These are phyloP conservation scores for Barnettozyma sucrosica DNA, from an alignment of 805 yeast species.

Conservation along the genomic window DNA sequence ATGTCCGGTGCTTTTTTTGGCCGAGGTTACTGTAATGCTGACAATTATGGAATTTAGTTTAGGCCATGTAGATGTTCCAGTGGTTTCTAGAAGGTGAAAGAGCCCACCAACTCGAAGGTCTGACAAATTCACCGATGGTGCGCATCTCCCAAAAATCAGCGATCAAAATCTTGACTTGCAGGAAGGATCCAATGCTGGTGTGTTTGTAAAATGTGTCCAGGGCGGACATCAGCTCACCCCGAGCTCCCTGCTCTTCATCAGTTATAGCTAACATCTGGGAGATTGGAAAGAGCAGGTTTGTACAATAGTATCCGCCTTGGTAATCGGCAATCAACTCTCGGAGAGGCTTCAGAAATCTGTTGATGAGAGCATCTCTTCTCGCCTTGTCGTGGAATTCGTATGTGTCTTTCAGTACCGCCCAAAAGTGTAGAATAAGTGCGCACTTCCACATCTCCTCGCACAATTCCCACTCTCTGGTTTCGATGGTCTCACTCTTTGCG, in stretches of 20 bases:
- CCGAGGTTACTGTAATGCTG: too few relatives aligned
- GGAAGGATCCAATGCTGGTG: constrained; percentile 8
- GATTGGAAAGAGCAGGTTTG: constrained; percentile 7
- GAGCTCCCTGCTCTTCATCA: neutral
- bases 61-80: constrained; percentile 8
- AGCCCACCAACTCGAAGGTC: constrained; percentile 5
- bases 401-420: neutral
- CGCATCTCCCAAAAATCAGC: constrained; percentile 2
- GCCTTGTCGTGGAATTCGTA: neutral
- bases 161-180: neutral
- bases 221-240: neutral
- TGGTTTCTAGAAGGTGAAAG: neutral
- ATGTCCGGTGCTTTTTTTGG: too few relatives aligned
- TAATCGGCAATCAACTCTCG: neutral
- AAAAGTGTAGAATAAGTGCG: constrained; percentile 2
- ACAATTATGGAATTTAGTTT: neutral
- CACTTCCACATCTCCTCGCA: constrained; percentile 6
- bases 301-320: constrained; percentile 5
- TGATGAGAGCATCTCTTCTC: neutral
- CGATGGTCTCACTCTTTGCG: neutral
- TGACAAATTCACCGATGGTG: neutral
- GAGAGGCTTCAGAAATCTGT: neutral
- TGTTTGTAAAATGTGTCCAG: neutral
- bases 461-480: constrained; percentile 4
- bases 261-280: neutral